Base-by-base conservation (phyloP, 345 rosid species). In the Citrus reticulata region DNA sequence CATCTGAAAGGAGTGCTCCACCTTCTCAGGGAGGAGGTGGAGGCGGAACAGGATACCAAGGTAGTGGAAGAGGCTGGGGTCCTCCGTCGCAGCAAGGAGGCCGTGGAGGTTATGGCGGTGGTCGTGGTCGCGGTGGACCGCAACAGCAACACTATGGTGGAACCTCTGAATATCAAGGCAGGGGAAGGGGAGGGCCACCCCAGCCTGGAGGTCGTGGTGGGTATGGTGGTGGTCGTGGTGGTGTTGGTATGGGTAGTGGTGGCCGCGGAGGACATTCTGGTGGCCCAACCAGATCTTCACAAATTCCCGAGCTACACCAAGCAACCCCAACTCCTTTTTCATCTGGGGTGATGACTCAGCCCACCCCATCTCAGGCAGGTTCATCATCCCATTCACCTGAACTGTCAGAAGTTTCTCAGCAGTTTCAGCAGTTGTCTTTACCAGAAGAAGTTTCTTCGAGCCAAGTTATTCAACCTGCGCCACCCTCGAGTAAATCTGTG, bases 271-370 rank as follows among this genome's bases (percentile, higher is more conserved):
- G 85, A 70, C 76, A 87, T 82, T 79, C 89, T 72, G 89, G 90
- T 78, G 90, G 89, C 58, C 89, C 86, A 57, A 77, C 90, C 40
- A 90, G 93, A 87, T 83, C 86, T 70, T 84, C 91, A 68, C 77
- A 40, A 20, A 74, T 87, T 83, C 97, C 97, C 95, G 98, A 97
- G 92, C 98, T 90, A 97, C 95, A 88, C 88, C 98, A 97, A 97
- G 99, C 98, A 80, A 92, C 91, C 81, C 89, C 78, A 79, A 88
- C 90, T 83, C 70, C 89, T 82, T 82, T 71, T 81, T 87, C 85
- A 82, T 89, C 92, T 74, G 88, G 74, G 84, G 86, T 88, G 88
- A 85, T 87, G 40, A 75, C 89, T 77, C 93, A 91, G 89, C 81
- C 84, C n/a, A 61, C 75, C 70, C 84, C 81, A 73, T 57, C 88